Evolutionary conservation across 768 basidiomycete genomes (phyloP).

Genomic region (Termitomyces sp.): DNA sequence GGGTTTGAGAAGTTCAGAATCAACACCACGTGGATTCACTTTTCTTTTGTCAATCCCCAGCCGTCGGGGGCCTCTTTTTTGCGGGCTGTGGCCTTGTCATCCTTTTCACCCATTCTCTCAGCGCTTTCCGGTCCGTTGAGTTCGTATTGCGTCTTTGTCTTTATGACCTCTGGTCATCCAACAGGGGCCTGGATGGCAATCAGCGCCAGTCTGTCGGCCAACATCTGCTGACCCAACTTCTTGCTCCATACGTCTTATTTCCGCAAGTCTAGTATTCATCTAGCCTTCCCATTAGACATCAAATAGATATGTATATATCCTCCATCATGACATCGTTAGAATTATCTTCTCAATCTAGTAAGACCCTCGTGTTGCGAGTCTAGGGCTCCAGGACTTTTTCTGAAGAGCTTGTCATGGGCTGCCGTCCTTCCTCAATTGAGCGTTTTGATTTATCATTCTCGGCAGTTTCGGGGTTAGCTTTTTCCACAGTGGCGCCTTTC

Average conservation of each 20-base stretch:
- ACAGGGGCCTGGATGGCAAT: background rate
- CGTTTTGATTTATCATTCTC: constrained; percentile 20
- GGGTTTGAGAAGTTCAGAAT: background rate
- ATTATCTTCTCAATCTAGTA: background rate
- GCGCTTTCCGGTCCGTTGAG: background rate
- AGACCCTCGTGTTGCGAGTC: background rate
- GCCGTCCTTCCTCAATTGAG: constrained; percentile 12
- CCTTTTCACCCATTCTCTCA: background rate
- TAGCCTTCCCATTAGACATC: background rate
- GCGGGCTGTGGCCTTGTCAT: background rate
- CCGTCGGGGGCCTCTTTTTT: background rate
- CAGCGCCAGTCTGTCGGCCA: background rate
- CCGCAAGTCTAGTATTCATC: background rate
- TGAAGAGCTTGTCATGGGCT: constrained; percentile 20
- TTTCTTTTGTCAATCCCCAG: too few relatives aligned
- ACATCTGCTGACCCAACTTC: constrained; percentile 8
- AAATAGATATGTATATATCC: background rate
- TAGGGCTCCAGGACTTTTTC: constrained; percentile 8
- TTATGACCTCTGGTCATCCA: too few relatives aligned
- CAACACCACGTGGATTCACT: constrained; percentile 14
- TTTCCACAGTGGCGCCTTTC: constrained; percentile 10
- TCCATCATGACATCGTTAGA: background rate
- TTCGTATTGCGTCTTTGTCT: background rate
- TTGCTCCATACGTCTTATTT: background rate
- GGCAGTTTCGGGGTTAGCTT: constrained; percentile 2